Percentiles rank a stretch among this genome's conserved stretches.
These are phyloP conservation scores for Cymodocea nodosa DNA, from an alignment of 116 monocot species.

Conservation along the genomic window DNA sequence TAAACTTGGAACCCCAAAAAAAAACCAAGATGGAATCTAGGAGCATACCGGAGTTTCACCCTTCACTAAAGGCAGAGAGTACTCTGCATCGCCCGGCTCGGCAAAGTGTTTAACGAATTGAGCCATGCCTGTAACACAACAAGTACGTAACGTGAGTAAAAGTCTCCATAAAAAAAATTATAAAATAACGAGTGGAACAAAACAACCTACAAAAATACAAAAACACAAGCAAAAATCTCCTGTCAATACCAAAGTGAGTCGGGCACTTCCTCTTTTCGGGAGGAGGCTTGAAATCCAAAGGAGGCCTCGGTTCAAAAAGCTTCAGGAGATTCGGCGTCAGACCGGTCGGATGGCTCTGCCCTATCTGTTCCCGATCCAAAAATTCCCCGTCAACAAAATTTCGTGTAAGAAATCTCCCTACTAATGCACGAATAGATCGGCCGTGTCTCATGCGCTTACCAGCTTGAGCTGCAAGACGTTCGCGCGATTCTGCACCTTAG, in stretches of 20 bases:
- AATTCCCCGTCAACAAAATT: neutral
- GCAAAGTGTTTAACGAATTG: slow-evolving; percentile 62
- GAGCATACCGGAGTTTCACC: slow-evolving; percentile 59
- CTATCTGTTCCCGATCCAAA: slow-evolving; percentile 37
- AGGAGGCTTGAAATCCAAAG: slow-evolving; percentile 70
- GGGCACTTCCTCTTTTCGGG: slow-evolving; percentile 71
- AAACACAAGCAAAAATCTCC: neutral
- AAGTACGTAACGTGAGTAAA: neutral
- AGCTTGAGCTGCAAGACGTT: slow-evolving; percentile 86
- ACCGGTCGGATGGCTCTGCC: slow-evolving; percentile 91
- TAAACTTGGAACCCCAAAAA: no score
- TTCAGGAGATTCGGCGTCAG: slow-evolving; percentile 82
- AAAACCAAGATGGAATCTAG: neutral
- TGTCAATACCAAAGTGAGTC: slow-evolving; percentile 27
- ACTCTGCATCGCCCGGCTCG: slow-evolving; percentile 54
- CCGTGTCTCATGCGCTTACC: slow-evolving; percentile 15
- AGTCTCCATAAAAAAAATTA: neutral
- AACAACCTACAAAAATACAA: neutral
- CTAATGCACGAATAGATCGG: neutral
- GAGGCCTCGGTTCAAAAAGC: slow-evolving; percentile 89
- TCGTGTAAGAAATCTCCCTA: neutral
- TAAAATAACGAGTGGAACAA: neutral
- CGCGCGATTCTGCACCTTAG: slow-evolving; percentile 79
- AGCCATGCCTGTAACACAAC: slow-evolving; percentile 38
- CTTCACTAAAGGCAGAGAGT: slow-evolving; percentile 54